A percentile compares a stretch with the other conserved stretches of the same genome.
These are phyloP conservation scores for Coemansia sp. DNA, from an alignment of 192 early-diverging fungal genomes.

Conservation along the genomic window DNA sequence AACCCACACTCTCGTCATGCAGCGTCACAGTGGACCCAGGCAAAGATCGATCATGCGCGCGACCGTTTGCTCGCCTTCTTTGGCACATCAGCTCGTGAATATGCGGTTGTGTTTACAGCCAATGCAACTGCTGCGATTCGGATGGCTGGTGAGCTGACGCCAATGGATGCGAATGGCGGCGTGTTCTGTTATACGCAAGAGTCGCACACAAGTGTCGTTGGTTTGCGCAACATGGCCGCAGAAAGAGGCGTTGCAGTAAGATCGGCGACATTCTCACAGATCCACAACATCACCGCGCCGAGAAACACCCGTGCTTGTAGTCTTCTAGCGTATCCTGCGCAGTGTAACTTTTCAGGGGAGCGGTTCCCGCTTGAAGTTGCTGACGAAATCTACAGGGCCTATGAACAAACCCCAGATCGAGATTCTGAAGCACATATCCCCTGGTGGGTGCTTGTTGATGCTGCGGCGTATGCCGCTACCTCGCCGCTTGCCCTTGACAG, in stretches of 20 bases:
- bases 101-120: constrained; percentile 75
- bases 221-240: constrained; percentile 63
- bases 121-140: constrained; percentile 79
- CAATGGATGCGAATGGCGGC: constrained; percentile 50
- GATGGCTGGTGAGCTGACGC: constrained; percentile 72
- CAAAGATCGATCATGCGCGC: constrained; percentile 58
- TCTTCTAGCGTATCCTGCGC: constrained; percentile 78
- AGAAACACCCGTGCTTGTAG: constrained; percentile 23
- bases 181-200: constrained; percentile 65
- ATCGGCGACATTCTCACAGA: constrained; percentile 31
- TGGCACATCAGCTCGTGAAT: constrained; percentile 60
- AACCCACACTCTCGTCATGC: constrained; percentile 71
- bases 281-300: constrained; percentile 20
- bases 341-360: constrained; percentile 83
- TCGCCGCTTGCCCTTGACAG: constrained; percentile 60
- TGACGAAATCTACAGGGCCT: constrained; percentile 38
- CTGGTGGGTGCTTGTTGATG: constrained; percentile 72
- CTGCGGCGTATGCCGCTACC: constrained; percentile 72
- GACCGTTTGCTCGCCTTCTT: constrained; percentile 62
- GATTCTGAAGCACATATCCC: constrained; percentile 18
- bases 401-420: background rate
- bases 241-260: constrained; percentile 23
- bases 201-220: constrained; percentile 77
- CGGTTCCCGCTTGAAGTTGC: constrained; percentile 70
- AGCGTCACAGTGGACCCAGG: constrained; percentile 57